Evolutionary conservation across 495 filamentous ascomycete genomes (phyloP).

Genomic region (Aspergillus baeticus): DNA sequence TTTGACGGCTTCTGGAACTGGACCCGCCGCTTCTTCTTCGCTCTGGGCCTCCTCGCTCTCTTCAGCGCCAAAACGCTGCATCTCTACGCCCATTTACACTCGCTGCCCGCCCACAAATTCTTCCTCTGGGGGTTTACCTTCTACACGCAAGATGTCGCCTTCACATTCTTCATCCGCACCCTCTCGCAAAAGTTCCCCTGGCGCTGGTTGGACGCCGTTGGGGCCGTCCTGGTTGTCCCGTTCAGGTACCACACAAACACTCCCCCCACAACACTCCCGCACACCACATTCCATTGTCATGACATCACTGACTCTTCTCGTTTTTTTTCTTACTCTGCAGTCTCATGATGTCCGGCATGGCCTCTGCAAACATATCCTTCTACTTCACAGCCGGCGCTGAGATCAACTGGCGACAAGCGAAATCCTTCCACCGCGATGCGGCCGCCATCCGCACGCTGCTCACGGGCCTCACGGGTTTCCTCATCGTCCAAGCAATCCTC

Average conservation of each 20-base stretch:
- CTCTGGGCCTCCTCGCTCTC: constrained; percentile 32
- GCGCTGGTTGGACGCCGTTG: constrained; percentile 22
- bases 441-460: constrained; percentile 36
- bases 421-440: constrained; percentile 33
- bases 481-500: constrained; percentile 31
- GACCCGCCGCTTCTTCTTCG: constrained; percentile 37
- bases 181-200: constrained; percentile 25
- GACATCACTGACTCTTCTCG: neutral
- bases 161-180: constrained; percentile 32
- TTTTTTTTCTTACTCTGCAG: constrained; percentile 11
- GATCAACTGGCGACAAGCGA: constrained; percentile 41
- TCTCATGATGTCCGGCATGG: constrained; percentile 35
- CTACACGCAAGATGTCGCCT: constrained; percentile 38
- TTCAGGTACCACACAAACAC: constrained; percentile 29
- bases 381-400: constrained; percentile 37
- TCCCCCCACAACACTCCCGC: neutral
- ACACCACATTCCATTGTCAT: neutral
- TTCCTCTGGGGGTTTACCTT: constrained; percentile 37
- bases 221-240: constrained; percentile 28
- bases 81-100: constrained; percentile 38
- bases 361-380: constrained; percentile 37
- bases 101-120: constrained; percentile 30
- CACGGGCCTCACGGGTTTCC: constrained; percentile 38
- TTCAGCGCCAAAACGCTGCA: constrained; percentile 36
- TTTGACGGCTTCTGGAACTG: constrained; percentile 34